phyloP scores from a whole-genome alignment of 768 basidiomycete genomes.

The Zangia roseola region DNA sequence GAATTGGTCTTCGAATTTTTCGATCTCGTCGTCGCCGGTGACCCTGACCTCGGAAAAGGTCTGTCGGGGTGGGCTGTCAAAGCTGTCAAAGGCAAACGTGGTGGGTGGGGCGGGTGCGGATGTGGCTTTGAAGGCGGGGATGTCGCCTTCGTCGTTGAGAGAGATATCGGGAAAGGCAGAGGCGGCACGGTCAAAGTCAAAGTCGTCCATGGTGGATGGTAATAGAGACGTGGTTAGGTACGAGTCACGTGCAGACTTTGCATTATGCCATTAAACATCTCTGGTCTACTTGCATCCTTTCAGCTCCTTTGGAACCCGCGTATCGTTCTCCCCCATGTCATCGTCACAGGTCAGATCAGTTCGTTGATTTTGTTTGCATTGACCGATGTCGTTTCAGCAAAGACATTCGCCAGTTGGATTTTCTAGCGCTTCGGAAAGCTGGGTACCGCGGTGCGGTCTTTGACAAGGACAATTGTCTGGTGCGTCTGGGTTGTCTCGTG shows the following conservation, averaged over 20 bases:
- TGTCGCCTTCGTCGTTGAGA: conserved; percentile 61
- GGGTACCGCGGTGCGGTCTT: conserved; percentile 91
- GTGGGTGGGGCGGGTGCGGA: conserved; percentile 33
- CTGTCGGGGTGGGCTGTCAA: conserved; percentile 47
- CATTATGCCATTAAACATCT: conserved; percentile 71
- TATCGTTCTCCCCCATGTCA: conserved; percentile 61
- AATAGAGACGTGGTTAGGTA: not conserved
- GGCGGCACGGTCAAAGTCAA: conserved; percentile 81
- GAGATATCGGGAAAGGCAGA: conserved; percentile 85
- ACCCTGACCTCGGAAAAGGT: conserved; percentile 63
- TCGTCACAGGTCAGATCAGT: conserved; percentile 57
- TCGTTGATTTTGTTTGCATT: not conserved
- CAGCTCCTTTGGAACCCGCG: conserved; percentile 70
- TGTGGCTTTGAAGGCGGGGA: conserved; percentile 42
- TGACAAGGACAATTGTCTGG: conserved; percentile 98
- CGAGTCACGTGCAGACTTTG: conserved; percentile 10
- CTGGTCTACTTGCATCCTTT: conserved; percentile 67
- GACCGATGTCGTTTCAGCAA: conserved; percentile 37
- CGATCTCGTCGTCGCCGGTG: conserved; percentile 83
- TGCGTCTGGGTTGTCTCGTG: conserved; percentile 34
- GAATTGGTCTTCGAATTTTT: conserved; percentile 83
- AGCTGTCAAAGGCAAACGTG: conserved; percentile 67
- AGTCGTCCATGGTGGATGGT: conserved; percentile 38
- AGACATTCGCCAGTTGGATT: conserved; percentile 88
- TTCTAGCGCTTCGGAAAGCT: conserved; percentile 61